Conservation (phyloP, 2,329 filamentous ascomycete species). For the Aspergillus tubingensis region DNA sequence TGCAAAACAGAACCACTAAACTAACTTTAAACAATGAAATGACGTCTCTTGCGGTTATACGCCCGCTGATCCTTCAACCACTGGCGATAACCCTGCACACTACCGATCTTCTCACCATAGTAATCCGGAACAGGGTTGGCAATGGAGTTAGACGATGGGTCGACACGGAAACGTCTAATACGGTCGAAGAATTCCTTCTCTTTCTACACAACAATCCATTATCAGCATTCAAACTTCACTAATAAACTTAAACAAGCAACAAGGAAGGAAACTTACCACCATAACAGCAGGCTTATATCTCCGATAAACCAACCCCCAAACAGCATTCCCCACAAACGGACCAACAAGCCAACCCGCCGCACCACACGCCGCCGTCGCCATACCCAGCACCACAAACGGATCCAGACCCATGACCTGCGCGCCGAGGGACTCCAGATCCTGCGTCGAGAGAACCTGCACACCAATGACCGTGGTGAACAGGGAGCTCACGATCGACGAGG, state of each 20-base stretch:
- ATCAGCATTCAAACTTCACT: constrained; percentile 4
- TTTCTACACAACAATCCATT: constrained; percentile 58
- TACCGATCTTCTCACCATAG: constrained; percentile 97
- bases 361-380: constrained; percentile 74
- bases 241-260: no score
- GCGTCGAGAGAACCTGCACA: constrained; percentile 62
- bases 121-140: constrained; percentile 95
- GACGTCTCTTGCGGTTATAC: constrained; percentile 83
- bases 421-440: constrained; percentile 66
- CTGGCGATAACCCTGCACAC: constrained; percentile 83
- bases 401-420: constrained; percentile 79
- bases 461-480: constrained; percentile 59
- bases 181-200: constrained; percentile 91
- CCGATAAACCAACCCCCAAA: constrained; percentile 77
- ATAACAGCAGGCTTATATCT: constrained; percentile 72
- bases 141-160: constrained; percentile 84
- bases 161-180: constrained; percentile 88
- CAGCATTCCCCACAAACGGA: constrained; percentile 74
- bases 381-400: constrained; percentile 79
- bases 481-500: constrained; percentile 70
- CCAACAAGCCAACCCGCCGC: constrained; percentile 87
- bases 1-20: constrained; percentile 1
- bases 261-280: constrained; percentile 51
- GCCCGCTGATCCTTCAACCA: constrained; percentile 98
- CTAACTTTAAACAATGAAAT: constrained; percentile 36